Conservation (phyloP, 441 rosid species). For the Populus trichocarpa region DNA sequence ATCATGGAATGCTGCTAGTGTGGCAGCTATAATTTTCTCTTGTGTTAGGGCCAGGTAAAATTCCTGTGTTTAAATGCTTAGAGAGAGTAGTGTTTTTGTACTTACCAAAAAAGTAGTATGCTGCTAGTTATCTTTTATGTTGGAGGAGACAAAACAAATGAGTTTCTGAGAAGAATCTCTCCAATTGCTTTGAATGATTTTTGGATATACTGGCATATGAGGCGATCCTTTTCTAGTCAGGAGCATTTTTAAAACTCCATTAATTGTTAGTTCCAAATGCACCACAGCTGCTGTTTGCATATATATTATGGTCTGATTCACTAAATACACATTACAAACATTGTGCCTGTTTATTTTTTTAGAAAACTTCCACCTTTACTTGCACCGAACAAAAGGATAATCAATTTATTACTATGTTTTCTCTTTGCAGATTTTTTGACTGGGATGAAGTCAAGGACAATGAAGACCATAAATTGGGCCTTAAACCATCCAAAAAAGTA, state of each 20-base stretch:
- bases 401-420: slow-evolving; percentile 4
- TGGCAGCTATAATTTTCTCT: neutral
- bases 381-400: neutral
- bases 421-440: slow-evolving; percentile 55
- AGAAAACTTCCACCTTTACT: neutral
- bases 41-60: neutral
- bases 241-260: neutral
- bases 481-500: slow-evolving; percentile 51
- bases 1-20: neutral
- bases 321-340: neutral
- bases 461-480: slow-evolving; percentile 37
- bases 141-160: neutral
- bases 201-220: neutral
- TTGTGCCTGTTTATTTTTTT: neutral
- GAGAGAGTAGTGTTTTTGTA: neutral
- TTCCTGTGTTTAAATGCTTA: neutral
- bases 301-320: neutral
- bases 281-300: neutral
- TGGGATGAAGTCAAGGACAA: slow-evolving; percentile 50
- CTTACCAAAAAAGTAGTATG: neutral
- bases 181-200: neutral
- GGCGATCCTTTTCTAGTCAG: neutral
- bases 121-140: neutral
- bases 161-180: neutral
- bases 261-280: neutral